Conservation (phyloP, 345 rosid species). For the Murraya koenigii region DNA sequence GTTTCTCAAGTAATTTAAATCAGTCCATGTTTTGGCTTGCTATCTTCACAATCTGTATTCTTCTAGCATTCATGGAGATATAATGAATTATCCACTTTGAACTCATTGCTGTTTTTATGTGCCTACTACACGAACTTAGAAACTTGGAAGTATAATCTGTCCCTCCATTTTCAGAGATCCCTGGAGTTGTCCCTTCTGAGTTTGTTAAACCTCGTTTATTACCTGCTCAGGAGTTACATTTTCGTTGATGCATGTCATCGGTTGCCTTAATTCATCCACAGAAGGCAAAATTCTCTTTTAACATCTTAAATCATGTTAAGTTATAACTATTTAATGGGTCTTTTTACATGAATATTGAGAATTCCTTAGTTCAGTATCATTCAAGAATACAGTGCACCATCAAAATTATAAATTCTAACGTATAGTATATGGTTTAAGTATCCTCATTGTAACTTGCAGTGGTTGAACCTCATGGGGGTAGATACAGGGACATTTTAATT, state of each 20-base stretch:
- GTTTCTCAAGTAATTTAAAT: background rate
- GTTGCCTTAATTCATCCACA: background rate
- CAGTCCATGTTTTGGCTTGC: background rate
- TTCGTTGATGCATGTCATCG: too few relatives aligned
- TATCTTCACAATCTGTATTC: background rate
- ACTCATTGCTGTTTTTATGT: background rate
- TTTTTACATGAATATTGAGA: background rate
- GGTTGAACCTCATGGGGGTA: slow-evolving; percentile 56
- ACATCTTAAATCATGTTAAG: background rate
- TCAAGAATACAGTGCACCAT: background rate
- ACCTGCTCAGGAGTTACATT: background rate
- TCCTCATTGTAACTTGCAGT: slow-evolving; percentile 33
- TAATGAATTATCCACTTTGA: background rate
- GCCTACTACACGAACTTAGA: background rate
- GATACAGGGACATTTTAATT: slow-evolving; percentile 68
- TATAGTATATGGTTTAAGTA: slow-evolving; percentile 5
- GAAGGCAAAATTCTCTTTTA: background rate
- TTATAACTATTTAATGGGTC: background rate
- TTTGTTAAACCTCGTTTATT: background rate
- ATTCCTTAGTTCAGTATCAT: background rate
- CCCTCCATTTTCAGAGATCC: background rate
- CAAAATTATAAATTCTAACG: background rate
- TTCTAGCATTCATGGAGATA: background rate
- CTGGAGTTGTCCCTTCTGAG: background rate
- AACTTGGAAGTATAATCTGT: background rate